Conservation (phyloP, 192 early-diverging fungal genomes). For the Podila verticillata region DNA sequence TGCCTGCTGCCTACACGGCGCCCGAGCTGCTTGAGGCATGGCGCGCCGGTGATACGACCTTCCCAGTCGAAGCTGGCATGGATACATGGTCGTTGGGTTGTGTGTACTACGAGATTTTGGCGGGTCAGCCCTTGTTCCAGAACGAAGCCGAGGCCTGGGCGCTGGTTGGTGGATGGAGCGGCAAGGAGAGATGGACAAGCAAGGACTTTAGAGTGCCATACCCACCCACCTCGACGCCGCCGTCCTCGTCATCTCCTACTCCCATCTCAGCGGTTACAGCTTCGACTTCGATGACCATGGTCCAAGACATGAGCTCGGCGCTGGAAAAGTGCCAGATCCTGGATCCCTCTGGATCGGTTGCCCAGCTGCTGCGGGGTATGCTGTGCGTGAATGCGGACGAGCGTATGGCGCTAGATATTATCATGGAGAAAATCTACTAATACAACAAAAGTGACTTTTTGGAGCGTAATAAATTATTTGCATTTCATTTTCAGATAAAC, state of each 20-base stretch:
- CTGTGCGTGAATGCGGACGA: slow-evolving; percentile 26
- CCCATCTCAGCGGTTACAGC: not conserved
- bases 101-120: slow-evolving; percentile 45
- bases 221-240: slow-evolving; percentile 6
- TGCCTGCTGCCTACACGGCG: slow-evolving; percentile 35
- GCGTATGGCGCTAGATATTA: slow-evolving; percentile 24
- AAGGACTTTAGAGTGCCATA: slow-evolving; percentile 25
- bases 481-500: not conserved
- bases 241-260: not conserved
- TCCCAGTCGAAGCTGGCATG: slow-evolving; percentile 43
- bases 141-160: slow-evolving; percentile 42
- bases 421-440: slow-evolving; percentile 46
- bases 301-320: slow-evolving; percentile 1
- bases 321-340: slow-evolving; percentile 18
- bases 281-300: not conserved
- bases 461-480: not conserved
- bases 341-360: slow-evolving; percentile 37
- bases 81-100: slow-evolving; percentile 47
- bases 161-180: slow-evolving; percentile 33
- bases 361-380: slow-evolving; percentile 28
- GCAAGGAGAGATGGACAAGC: slow-evolving; percentile 7
- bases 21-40: slow-evolving; percentile 47
- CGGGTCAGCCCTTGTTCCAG: slow-evolving; percentile 21
- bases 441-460: not conserved
- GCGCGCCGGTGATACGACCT: slow-evolving; percentile 35